Evolutionary conservation across 495 filamentous ascomycete species (phyloP).

Genomic region (Neohortaea acidophila): DNA sequence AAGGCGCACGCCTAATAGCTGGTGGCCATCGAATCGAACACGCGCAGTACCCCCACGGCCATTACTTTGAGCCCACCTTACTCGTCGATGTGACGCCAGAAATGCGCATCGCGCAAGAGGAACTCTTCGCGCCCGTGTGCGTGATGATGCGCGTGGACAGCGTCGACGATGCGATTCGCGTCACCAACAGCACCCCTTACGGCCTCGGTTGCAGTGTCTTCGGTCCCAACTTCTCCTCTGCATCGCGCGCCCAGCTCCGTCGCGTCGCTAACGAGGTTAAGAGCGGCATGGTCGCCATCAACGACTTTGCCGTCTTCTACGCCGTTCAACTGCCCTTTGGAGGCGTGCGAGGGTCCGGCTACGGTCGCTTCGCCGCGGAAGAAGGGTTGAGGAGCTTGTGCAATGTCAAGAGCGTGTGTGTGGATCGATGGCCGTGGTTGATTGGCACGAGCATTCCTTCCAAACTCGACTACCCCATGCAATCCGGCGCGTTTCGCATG

Average conservation of each 20-base stretch:
- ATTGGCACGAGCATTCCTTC: conserved; percentile 63
- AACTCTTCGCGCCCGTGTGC: conserved; percentile 87
- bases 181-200: conserved; percentile 26
- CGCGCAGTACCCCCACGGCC: conserved; percentile 54
- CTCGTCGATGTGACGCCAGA: conserved; percentile 56
- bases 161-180: conserved; percentile 26
- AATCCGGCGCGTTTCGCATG: conserved; percentile 41
- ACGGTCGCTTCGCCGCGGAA: conserved; percentile 82
- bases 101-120: conserved; percentile 67
- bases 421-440: conserved; percentile 48
- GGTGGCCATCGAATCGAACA: conserved; percentile 64
- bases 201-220: conserved; percentile 44
- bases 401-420: conserved; percentile 73
- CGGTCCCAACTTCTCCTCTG: conserved; percentile 34
- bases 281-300: conserved; percentile 81
- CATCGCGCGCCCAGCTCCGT: conserved; percentile 34
- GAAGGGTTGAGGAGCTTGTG: conserved; percentile 75
- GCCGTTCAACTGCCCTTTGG: conserved; percentile 89
- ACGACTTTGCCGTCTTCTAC: conserved; percentile 88
- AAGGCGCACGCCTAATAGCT: conserved; percentile 64
- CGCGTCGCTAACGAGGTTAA: conserved; percentile 51
- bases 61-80: conserved; percentile 85
- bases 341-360: conserved; percentile 71
- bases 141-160: conserved; percentile 56
- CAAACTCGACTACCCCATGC: conserved; percentile 65